Conservation (phyloP, 2,329 filamentous ascomycete species). For the Periglandula ipomoeae region DNA sequence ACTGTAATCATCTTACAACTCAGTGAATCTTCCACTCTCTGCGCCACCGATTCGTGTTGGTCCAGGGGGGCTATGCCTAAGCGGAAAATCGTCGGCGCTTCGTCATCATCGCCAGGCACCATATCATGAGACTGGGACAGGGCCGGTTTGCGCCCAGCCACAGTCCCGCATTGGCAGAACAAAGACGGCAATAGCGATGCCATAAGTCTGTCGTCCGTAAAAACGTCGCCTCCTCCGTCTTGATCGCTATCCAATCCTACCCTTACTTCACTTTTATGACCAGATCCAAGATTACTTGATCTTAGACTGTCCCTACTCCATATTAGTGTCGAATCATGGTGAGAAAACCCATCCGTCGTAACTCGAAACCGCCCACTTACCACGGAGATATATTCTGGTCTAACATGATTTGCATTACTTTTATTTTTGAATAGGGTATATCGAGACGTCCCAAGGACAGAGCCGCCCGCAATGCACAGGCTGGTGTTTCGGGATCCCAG, state of each 20-base stretch:
- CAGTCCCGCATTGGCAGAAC: neutral
- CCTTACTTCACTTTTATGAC: constrained; percentile 14
- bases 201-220: constrained; percentile 1
- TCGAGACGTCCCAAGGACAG: constrained; percentile 33
- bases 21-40: constrained; percentile 4
- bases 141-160: constrained; percentile 7
- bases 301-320: constrained; percentile 7
- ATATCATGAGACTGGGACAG: constrained; percentile 13
- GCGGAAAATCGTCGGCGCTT: constrained; percentile 28
- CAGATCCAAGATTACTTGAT: constrained; percentile 11
- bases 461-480: constrained; percentile 26
- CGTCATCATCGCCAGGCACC: constrained; percentile 23
- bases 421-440: constrained; percentile 23
- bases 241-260: constrained; percentile 6
- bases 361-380: constrained; percentile 3
- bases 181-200: neutral
- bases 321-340: constrained; percentile 21
- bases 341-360: constrained; percentile 13
- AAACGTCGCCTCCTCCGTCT: constrained; percentile 7
- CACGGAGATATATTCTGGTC: constrained; percentile 1
- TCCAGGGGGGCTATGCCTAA: constrained; percentile 19
- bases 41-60: constrained; percentile 15
- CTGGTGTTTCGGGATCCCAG: constrained; percentile 27
- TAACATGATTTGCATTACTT: neutral
- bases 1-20: too few species aligned